Percentiles rank a stretch among this genome's conserved stretches.
These are phyloP conservation scores for Colletotrichum trifolii DNA, from an alignment of 2,329 filamentous ascomycete genomes.

Conservation along the genomic window DNA sequence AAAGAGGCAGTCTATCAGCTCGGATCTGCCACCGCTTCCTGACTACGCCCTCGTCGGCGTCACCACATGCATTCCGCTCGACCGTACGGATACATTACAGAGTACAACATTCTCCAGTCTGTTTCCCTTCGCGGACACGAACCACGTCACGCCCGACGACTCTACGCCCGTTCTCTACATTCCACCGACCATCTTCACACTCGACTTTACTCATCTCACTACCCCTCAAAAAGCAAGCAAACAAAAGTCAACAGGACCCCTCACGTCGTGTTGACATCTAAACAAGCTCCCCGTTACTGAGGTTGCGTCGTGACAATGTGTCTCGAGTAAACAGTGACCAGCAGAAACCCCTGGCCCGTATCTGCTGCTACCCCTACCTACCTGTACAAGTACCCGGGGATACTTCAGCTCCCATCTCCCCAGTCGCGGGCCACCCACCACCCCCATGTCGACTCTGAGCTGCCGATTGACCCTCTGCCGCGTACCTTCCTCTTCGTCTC, in stretches of 20 bases:
- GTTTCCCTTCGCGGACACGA: neutral
- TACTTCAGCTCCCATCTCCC: no score
- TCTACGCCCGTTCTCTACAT: conserved; percentile 2
- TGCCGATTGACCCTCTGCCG: conserved; percentile 22
- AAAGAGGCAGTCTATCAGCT: no score
- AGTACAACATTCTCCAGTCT: conserved; percentile 20
- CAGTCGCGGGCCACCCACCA: neutral
- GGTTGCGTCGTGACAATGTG: conserved; percentile 33
- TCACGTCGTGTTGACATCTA: neutral
- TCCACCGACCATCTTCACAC: neutral
- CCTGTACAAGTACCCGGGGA: no score
- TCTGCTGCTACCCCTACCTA: conserved; percentile 29
- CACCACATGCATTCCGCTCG: no score
- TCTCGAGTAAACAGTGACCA: conserved; percentile 25
- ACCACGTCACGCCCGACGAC: conserved; percentile 8
- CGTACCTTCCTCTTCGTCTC: neutral
- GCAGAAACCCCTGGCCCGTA: neutral
- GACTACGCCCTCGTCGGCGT: no score
- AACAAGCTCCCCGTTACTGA: conserved; percentile 11
- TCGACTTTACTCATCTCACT: no score
- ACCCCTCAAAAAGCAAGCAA: neutral
- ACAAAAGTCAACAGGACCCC: neutral
- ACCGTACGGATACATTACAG: no score
- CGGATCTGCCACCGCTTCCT: no score
- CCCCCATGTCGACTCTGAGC: conserved; percentile 25